Conservation (phyloP, 345 rosid genomes). For the Acer saccharum region DNA sequence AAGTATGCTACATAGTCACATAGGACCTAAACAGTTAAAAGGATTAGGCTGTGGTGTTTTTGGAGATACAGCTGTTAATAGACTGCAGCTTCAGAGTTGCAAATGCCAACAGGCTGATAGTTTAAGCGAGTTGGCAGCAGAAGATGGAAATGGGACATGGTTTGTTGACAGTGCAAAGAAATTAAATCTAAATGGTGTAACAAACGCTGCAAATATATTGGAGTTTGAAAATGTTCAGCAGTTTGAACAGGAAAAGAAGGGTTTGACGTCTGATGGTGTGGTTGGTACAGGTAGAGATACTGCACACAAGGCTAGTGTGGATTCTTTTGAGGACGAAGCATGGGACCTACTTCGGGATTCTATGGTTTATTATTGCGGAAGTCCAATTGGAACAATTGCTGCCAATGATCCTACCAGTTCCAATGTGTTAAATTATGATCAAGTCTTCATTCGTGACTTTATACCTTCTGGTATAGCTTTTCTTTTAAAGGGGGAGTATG, state of each 20-base stretch:
- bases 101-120: constrained; percentile 50
- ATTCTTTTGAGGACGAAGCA: constrained; percentile 78
- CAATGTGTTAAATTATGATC: constrained; percentile 56
- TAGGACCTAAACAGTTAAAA: constrained; percentile 18
- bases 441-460: constrained; percentile 56
- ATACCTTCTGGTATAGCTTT: constrained; percentile 58
- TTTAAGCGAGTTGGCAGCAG: constrained; percentile 30
- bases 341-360: constrained; percentile 80
- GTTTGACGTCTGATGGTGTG: constrained; percentile 32
- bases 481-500: constrained; percentile 60
- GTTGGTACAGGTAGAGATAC: constrained; percentile 21
- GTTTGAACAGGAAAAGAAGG: constrained; percentile 35
- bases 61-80: constrained; percentile 16
- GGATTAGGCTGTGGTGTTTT: constrained; percentile 19
- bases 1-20: constrained; percentile 17
- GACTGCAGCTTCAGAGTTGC: constrained; percentile 35
- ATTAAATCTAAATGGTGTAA: constrained; percentile 41
- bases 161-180: constrained; percentile 45
- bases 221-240: constrained; percentile 41
- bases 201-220: constrained; percentile 25
- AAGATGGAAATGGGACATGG: constrained; percentile 37
- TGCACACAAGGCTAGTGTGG: constrained; percentile 27
- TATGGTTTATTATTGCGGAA: constrained; percentile 72
- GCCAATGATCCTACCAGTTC: constrained; percentile 81
- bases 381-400: constrained; percentile 90